A percentile compares a stretch with the other conserved stretches of the same genome.
Evolutionary conservation across 2,329 filamentous ascomycete species (phyloP).

Genomic region (Seiridium cupressi): DNA sequence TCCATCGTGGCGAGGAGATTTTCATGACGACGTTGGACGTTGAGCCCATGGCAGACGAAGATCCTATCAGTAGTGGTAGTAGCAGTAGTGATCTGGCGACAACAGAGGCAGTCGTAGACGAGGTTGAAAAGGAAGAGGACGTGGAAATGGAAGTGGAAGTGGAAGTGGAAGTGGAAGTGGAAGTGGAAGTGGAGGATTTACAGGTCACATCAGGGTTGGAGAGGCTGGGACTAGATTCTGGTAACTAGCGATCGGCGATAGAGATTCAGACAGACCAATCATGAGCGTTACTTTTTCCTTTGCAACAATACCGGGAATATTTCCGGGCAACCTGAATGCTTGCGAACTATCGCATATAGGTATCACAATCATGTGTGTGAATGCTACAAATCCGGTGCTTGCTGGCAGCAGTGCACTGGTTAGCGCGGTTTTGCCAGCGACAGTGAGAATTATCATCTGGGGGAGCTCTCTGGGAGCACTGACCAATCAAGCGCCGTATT

Average conservation of each 20-base stretch:
- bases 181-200: background rate
- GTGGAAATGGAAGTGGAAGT: background rate
- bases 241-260: background rate
- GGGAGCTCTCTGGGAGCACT: background rate
- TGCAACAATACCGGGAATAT: no score
- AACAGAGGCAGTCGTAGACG: background rate
- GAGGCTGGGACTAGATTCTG: background rate
- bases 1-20: constrained; percentile 1
- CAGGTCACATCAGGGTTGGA: background rate
- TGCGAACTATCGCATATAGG: background rate
- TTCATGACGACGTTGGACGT: constrained; percentile 18
- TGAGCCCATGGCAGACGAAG: background rate
- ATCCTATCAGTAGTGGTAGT: background rate
- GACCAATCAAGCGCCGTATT: background rate
- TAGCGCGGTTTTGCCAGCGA: no score
- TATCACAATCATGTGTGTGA: background rate
- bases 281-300: no score
- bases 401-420: no score
- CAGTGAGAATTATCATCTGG: no score
- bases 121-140: background rate
- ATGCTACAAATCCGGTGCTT: no score
- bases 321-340: no score
- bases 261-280: no score
- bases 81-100: background rate
- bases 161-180: background rate